phyloP scores from a whole-genome alignment of 176 grass and related monocot species.

The Guadua angustifolia region DNA sequence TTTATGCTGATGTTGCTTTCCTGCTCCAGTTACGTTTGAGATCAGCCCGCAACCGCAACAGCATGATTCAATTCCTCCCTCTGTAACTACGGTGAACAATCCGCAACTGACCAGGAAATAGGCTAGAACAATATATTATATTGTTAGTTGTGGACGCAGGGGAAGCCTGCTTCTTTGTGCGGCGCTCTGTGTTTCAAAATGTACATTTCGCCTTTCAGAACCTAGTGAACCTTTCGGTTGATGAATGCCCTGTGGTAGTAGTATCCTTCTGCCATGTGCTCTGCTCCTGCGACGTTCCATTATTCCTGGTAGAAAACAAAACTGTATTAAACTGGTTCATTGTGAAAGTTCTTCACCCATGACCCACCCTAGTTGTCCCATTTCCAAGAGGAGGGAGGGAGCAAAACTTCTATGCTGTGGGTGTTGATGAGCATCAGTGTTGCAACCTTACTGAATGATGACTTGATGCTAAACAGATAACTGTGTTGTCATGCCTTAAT shows the following conservation, averaged over 20 bases:
- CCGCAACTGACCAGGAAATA: background rate
- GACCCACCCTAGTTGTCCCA: background rate
- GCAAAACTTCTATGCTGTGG: background rate
- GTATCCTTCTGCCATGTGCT: background rate
- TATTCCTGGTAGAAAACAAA: slow-evolving; percentile 5
- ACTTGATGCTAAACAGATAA: background rate
- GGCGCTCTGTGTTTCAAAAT: background rate
- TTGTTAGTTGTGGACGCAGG: background rate
- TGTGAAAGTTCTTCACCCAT: background rate
- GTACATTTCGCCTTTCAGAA: background rate
- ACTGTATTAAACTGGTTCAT: background rate
- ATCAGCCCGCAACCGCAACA: background rate
- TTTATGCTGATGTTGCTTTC: background rate
- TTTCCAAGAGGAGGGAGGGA: background rate
- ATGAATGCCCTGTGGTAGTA: background rate
- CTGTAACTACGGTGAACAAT: background rate
- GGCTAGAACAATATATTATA: too few relatives aligned
- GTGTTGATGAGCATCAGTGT: background rate
- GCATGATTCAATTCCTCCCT: background rate
- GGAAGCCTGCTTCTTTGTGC: background rate
- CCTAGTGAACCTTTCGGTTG: background rate
- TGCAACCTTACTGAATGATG: background rate
- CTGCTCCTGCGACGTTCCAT: background rate
- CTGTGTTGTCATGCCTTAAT: background rate
- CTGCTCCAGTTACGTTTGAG: background rate